phyloP scores from a whole-genome alignment of 495 filamentous ascomycete genomes.

The Aspergillus olivimuriae region DNA sequence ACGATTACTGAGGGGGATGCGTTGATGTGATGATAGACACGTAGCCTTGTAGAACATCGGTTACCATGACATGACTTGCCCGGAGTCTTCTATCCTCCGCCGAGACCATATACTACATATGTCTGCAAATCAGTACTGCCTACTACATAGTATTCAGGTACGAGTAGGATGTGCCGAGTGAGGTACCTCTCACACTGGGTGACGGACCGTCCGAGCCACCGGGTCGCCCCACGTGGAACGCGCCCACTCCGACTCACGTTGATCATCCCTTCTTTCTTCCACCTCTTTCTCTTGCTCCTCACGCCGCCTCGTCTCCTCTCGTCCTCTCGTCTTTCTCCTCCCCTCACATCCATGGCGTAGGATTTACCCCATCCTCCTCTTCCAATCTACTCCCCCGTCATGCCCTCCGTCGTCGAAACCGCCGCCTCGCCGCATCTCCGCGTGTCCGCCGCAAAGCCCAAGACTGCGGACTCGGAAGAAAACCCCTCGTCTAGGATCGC shows the following conservation, averaged over 20 bases:
- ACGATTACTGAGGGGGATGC: constrained; percentile 61
- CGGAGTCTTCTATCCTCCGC: too few species aligned
- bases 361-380: constrained; percentile 1
- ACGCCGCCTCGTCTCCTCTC: not conserved
- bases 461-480: constrained; percentile 12
- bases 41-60: too few species aligned
- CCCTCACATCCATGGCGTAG: constrained; percentile 19
- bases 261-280: constrained; percentile 11
- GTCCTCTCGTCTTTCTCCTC: constrained; percentile 12
- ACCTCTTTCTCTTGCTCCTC: constrained; percentile 11
- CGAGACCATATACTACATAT: too few species aligned
- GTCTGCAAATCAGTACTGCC: too few species aligned
- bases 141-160: too few species aligned
- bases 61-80: too few species aligned
- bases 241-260: constrained; percentile 16
- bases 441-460: constrained; percentile 28
- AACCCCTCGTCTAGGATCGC: constrained; percentile 22
- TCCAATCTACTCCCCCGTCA: constrained; percentile 9
- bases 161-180: too few species aligned
- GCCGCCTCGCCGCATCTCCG: constrained; percentile 32
- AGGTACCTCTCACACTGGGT: too few species aligned
- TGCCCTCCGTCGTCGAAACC: constrained; percentile 30
- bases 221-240: constrained; percentile 39
- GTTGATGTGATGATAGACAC: constrained; percentile 5
- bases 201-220: constrained; percentile 4